A percentile compares a stretch with the other conserved stretches of the same genome.
Conservation (phyloP, 768 basidiomycete genomes). For the Termitomyces sp. region DNA sequence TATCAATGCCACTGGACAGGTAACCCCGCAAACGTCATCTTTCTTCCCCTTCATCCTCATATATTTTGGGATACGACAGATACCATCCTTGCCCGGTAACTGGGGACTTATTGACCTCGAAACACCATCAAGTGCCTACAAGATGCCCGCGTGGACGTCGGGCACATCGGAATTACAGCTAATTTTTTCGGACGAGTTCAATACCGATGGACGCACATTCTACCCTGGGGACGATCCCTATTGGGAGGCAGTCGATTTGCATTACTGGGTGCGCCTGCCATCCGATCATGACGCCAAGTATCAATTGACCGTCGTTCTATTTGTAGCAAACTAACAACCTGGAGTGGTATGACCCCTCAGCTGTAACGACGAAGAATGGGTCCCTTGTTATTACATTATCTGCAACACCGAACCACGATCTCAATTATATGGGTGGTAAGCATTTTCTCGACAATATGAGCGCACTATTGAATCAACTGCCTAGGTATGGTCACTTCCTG, state of each 20-base stretch:
- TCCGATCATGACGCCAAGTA: not conserved
- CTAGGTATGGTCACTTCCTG: slow-evolving; percentile 46
- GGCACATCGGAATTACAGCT: slow-evolving; percentile 48
- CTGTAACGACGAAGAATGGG: slow-evolving; percentile 73
- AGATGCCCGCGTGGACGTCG: slow-evolving; percentile 55
- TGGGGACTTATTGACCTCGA: slow-evolving; percentile 55
- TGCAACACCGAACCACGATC: slow-evolving; percentile 60
- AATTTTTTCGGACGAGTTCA: slow-evolving; percentile 81
- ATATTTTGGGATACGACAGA: slow-evolving; percentile 27
- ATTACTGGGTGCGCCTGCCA: slow-evolving; percentile 62
- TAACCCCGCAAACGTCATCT: slow-evolving; percentile 21
- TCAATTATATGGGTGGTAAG: slow-evolving; percentile 70
- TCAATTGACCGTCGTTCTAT: slow-evolving; percentile 9
- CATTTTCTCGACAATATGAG: slow-evolving; percentile 12
- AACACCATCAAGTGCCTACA: slow-evolving; percentile 55
- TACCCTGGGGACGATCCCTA: slow-evolving; percentile 85
- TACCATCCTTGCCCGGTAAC: slow-evolving; percentile 59
- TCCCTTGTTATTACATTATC: slow-evolving; percentile 71
- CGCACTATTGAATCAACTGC: slow-evolving; percentile 26
- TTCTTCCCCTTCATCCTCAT: not conserved
- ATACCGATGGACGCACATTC: slow-evolving; percentile 67
- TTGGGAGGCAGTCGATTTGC: slow-evolving; percentile 77
- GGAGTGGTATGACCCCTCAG: slow-evolving; percentile 87
- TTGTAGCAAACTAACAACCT: slow-evolving; percentile 59
- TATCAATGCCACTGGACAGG: slow-evolving; percentile 65